Conservation (phyloP, 805 yeast genomes). For the Kockiozyma suomiensis region DNA sequence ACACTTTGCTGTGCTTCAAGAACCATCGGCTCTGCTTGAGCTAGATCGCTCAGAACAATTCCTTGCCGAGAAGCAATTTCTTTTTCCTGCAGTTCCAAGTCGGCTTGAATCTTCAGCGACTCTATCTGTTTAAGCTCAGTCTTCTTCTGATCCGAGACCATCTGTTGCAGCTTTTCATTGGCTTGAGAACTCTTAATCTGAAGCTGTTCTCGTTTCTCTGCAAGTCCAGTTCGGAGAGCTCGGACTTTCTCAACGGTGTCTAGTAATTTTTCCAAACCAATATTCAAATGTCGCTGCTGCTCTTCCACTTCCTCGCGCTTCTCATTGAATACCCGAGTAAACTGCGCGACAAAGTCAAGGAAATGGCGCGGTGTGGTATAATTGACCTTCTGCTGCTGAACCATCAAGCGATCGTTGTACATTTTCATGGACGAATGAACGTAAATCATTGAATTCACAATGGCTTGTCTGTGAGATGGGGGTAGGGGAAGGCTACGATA, state of each 20-base stretch:
- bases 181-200: conserved; percentile 68
- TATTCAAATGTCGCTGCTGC: conserved; percentile 68
- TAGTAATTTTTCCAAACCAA: conserved; percentile 72
- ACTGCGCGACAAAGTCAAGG: conserved; percentile 51
- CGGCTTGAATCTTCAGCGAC: conserved; percentile 71
- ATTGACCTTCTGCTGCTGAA: conserved; percentile 14
- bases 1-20: conserved; percentile 85
- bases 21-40: conserved; percentile 80
- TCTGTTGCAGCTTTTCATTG: conserved; percentile 64
- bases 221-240: conserved; percentile 56
- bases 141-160: conserved; percentile 84
- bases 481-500: conserved; percentile 24
- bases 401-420: conserved; percentile 15
- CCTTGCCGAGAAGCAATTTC: conserved; percentile 58
- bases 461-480: conserved; percentile 48
- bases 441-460: conserved; percentile 51
- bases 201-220: conserved; percentile 55
- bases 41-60: conserved; percentile 64
- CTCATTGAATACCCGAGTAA: conserved; percentile 44
- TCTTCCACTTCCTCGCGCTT: conserved; percentile 58
- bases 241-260: conserved; percentile 78
- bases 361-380: conserved; percentile 57
- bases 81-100: conserved; percentile 66
- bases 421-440: conserved; percentile 48
- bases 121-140: conserved; percentile 90